Conservation (phyloP, 2,329 filamentous ascomycete genomes). For the Colletotrichum eleusines region DNA sequence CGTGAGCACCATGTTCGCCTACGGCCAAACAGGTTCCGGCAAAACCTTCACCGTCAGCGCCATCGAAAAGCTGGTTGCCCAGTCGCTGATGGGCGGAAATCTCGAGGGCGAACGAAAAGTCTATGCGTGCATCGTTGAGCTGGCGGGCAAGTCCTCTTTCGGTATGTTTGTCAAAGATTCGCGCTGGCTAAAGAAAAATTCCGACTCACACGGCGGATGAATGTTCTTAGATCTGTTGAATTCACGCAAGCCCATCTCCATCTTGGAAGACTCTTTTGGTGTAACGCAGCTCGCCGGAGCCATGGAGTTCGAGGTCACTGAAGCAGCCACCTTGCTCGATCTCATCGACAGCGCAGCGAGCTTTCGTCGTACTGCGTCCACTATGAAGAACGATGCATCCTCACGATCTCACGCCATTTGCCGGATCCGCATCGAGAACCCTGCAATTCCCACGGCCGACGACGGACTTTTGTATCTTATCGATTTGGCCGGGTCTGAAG, state of each 20-base stretch:
- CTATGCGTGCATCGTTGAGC: slow-evolving; percentile 54
- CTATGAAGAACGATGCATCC: slow-evolving; percentile 60
- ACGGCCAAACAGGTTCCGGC: slow-evolving; percentile 63
- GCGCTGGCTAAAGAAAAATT: no score
- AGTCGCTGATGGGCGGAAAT: slow-evolving; percentile 48
- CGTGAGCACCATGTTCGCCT: slow-evolving; percentile 62
- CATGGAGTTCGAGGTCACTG: slow-evolving; percentile 52
- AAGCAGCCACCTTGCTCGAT: slow-evolving; percentile 47
- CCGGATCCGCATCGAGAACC: slow-evolving; percentile 57
- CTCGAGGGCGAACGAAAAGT: slow-evolving; percentile 48
- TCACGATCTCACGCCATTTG: slow-evolving; percentile 63
- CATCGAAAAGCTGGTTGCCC: slow-evolving; percentile 56
- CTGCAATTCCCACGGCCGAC: slow-evolving; percentile 45
- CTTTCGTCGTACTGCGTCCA: slow-evolving; percentile 57
- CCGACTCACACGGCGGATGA: not conserved
- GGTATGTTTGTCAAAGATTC: slow-evolving; percentile 41
- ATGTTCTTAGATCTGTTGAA: slow-evolving; percentile 55
- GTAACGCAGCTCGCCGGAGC: slow-evolving; percentile 59
- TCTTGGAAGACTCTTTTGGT: slow-evolving; percentile 61
- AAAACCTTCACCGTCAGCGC: slow-evolving; percentile 60
- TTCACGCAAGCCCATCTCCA: slow-evolving; percentile 54
- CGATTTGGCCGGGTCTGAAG: slow-evolving; percentile 63
- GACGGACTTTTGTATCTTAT: slow-evolving; percentile 61
- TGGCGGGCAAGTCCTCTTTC: slow-evolving; percentile 53
- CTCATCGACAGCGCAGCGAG: slow-evolving; percentile 53